Conservation (phyloP, 2,329 filamentous ascomycete species). For the Calcarisporium arbuscula region DNA sequence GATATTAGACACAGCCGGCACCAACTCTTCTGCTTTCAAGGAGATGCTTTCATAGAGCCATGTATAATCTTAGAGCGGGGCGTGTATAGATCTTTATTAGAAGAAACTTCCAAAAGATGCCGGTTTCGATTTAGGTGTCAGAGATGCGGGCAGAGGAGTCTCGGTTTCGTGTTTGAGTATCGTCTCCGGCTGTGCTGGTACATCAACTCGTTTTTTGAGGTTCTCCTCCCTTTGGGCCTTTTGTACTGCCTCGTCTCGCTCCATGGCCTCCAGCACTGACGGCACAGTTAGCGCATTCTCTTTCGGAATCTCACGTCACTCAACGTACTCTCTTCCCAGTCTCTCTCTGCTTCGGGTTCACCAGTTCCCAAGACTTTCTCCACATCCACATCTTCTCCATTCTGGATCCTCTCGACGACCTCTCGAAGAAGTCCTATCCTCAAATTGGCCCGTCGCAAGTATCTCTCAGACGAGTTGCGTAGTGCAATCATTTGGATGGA, state of each 20-base stretch:
- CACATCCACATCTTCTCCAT: constrained; percentile 76
- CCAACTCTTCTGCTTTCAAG: constrained; percentile 40
- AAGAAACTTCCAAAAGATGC: constrained; percentile 43
- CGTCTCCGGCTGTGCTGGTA: constrained; percentile 12
- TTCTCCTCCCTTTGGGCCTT: constrained; percentile 38
- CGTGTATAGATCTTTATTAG: constrained; percentile 32
- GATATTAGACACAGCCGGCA: neutral
- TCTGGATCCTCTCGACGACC: constrained; percentile 63
- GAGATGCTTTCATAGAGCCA: constrained; percentile 51
- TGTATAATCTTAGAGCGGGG: constrained; percentile 8
- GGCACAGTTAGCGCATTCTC: neutral
- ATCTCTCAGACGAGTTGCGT: constrained; percentile 67
- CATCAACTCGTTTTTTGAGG: constrained; percentile 23
- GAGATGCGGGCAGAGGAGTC: constrained; percentile 9
- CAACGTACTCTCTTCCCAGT: constrained; percentile 82
- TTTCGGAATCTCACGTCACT: neutral
- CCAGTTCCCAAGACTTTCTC: constrained; percentile 76
- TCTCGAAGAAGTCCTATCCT: constrained; percentile 72
- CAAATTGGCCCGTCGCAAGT: constrained; percentile 69
- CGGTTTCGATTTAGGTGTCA: constrained; percentile 18
- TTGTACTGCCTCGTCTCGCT: constrained; percentile 53
- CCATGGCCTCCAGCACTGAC: constrained; percentile 59
- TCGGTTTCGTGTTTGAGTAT: constrained; percentile 6
- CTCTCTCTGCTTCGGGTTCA: constrained; percentile 64
- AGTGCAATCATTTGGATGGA: constrained; percentile 86